Percentiles rank a stretch among this genome's conserved stretches.
Evolutionary conservation across 2,329 filamentous ascomycete genomes (phyloP).

Genomic region (Stachybotrys chlorohalonatus): DNA sequence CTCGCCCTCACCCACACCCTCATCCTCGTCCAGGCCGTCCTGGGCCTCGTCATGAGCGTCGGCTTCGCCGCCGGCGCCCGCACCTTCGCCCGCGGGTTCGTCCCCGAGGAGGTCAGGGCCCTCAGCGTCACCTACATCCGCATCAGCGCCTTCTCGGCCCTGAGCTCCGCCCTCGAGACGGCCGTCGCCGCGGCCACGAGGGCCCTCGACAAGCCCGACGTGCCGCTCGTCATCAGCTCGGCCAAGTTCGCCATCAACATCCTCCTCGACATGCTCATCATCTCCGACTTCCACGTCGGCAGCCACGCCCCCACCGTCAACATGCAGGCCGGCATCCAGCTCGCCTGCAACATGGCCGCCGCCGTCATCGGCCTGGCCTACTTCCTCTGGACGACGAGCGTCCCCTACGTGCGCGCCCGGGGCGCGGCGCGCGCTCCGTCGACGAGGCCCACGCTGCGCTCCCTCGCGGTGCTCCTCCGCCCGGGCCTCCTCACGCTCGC

Average conservation of each 20-base stretch:
- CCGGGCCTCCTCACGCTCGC: conserved; percentile 51
- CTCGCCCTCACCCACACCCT: conserved; percentile 54
- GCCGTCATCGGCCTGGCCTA: conserved; percentile 49
- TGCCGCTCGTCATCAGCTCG: conserved; percentile 56
- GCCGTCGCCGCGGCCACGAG: conserved; percentile 53
- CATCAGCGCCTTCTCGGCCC: conserved; percentile 52
- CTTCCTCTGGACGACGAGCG: conserved; percentile 39
- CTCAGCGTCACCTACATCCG: conserved; percentile 55
- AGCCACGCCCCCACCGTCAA: conserved; percentile 47
- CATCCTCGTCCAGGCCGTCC: conserved; percentile 46
- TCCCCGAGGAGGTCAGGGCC: conserved; percentile 47
- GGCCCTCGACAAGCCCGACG: conserved; percentile 60
- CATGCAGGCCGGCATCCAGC: conserved; percentile 53
- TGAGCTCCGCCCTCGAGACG: conserved; percentile 54
- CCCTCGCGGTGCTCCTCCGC: conserved; percentile 40
- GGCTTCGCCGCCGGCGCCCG: conserved; percentile 45
- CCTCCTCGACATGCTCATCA: conserved; percentile 53
- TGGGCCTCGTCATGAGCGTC: conserved; percentile 52
- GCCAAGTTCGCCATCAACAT: conserved; percentile 60
- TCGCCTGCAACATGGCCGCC: conserved; percentile 50
- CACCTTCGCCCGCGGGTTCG: conserved; percentile 50
- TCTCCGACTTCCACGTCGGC: conserved; percentile 56
- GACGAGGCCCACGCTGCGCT: conserved; percentile 26
- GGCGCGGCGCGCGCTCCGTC: conserved; percentile 4
- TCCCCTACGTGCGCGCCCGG: conserved; percentile 5